A percentile compares a stretch with the other conserved stretches of the same genome.
These are phyloP conservation scores for Kitagawia praeruptora DNA, from an alignment of 129 eudicot species.

Conservation along the genomic window DNA sequence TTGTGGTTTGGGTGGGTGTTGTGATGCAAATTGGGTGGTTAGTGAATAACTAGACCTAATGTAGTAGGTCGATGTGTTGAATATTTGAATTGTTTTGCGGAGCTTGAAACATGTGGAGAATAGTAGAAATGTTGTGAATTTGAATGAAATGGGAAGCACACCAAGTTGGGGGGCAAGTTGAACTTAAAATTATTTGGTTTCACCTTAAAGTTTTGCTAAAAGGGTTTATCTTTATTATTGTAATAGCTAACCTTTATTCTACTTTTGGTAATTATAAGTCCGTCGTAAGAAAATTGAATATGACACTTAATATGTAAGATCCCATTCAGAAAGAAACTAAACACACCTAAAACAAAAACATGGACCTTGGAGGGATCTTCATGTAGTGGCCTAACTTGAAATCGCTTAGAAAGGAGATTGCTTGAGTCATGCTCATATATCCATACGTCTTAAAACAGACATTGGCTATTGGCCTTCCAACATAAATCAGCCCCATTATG, in stretches of 20 bases:
- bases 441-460: slow-evolving; percentile 72
- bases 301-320: background rate
- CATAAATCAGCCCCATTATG: slow-evolving; percentile 55
- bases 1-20: too few relatives aligned
- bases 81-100: too few relatives aligned
- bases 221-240: background rate
- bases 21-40: too few relatives aligned
- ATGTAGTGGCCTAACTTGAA: slow-evolving; percentile 84
- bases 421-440: slow-evolving; percentile 72
- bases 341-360: slow-evolving; percentile 72
- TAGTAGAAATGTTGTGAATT: too few relatives aligned
- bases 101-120: too few relatives aligned
- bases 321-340: background rate
- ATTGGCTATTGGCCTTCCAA: slow-evolving; percentile 81
- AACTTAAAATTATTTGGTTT: too few relatives aligned
- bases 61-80: too few relatives aligned
- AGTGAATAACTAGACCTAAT: too few relatives aligned
- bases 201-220: background rate
- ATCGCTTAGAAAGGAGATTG: slow-evolving; percentile 55
- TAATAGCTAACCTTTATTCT: background rate
- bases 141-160: too few relatives aligned
- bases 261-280: background rate
- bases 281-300: background rate
- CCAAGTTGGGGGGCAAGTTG: background rate
- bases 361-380: slow-evolving; percentile 84